A percentile compares a stretch with the other conserved stretches of the same genome.
Evolutionary conservation across 176 grass and related monocot species (phyloP).

Genomic region (Coix lacrymajobi): DNA sequence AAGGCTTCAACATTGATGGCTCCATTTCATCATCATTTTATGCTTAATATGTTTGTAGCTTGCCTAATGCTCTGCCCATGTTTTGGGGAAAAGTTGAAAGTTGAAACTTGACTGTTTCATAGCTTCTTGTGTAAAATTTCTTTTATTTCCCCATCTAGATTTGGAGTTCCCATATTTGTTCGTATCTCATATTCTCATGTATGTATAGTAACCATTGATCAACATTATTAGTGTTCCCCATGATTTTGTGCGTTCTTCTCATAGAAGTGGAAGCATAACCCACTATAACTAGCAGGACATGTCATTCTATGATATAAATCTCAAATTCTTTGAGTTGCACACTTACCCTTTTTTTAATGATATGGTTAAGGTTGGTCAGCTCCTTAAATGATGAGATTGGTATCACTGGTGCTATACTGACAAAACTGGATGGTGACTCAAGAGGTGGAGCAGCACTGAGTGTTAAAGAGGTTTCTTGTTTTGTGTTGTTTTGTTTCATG

Average conservation of each 20-base stretch:
- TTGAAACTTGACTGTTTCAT: not conserved
- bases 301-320: not conserved
- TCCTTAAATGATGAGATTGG: conserved; percentile 98
- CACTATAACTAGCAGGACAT: not conserved
- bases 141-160: not conserved
- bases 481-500: not conserved
- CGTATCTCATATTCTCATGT: not conserved
- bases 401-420: conserved; percentile 96
- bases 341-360: conserved; percentile 16
- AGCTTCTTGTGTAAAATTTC: not conserved
- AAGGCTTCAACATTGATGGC: not conserved
- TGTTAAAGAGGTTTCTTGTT: conserved; percentile 78
- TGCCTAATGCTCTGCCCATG: not conserved
- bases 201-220: not conserved
- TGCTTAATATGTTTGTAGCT: not conserved
- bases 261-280: not conserved
- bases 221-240: not conserved
- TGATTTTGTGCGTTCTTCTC: conserved; percentile 5
- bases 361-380: conserved; percentile 70
- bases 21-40: not conserved
- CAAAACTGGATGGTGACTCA: conserved; percentile 93
- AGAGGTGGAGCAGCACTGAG: conserved; percentile 96
- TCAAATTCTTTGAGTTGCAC: not conserved
- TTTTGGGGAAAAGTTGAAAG: not conserved
- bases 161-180: not conserved